phyloP scores from a whole-genome alignment of 1,139 yeast genomes.

The Chernovozyma sophiae-reginae region DNA sequence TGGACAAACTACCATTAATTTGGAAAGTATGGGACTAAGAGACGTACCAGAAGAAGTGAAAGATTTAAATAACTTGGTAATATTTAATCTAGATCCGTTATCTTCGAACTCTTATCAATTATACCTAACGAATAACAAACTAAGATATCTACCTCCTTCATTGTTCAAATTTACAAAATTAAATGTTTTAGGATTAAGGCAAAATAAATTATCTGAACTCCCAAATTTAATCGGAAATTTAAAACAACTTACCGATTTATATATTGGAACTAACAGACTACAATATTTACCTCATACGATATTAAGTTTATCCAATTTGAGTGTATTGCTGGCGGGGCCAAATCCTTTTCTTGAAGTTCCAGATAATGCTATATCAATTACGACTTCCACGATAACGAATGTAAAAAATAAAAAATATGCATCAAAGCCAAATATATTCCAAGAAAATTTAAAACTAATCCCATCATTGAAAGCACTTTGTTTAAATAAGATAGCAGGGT shows the following conservation, averaged over 20 bases:
- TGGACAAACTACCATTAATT: constrained; percentile 27
- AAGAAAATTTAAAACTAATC: constrained; percentile 11
- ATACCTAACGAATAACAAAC: constrained; percentile 34
- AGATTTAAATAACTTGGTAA: constrained; percentile 41
- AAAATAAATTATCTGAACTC: constrained; percentile 29
- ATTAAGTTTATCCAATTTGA: constrained; percentile 25
- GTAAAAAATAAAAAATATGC: constrained; percentile 8
- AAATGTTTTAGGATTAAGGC: constrained; percentile 40
- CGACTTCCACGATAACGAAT: constrained; percentile 12
- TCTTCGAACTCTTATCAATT: constrained; percentile 29
- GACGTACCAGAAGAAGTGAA: constrained; percentile 44
- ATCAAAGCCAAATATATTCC: constrained; percentile 1
- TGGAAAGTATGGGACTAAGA: constrained; percentile 34
- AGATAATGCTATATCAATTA: constrained; percentile 22
- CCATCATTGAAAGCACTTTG: constrained; percentile 34
- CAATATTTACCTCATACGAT: constrained; percentile 35
- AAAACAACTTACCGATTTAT: constrained; percentile 31
- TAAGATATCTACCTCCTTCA: constrained; percentile 31
- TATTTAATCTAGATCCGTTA: constrained; percentile 24
- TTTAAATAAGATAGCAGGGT: constrained; percentile 32
- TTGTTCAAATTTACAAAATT: constrained; percentile 40
- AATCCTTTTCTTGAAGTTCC: constrained; percentile 34
- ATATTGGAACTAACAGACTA: constrained; percentile 36
- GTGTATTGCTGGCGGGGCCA: constrained; percentile 41
- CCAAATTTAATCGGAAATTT: constrained; percentile 36